A percentile compares a stretch with the other conserved stretches of the same genome.
These are phyloP conservation scores for Arthonia radiata DNA, from an alignment of 495 filamentous ascomycete genomes.

Conservation along the genomic window DNA sequence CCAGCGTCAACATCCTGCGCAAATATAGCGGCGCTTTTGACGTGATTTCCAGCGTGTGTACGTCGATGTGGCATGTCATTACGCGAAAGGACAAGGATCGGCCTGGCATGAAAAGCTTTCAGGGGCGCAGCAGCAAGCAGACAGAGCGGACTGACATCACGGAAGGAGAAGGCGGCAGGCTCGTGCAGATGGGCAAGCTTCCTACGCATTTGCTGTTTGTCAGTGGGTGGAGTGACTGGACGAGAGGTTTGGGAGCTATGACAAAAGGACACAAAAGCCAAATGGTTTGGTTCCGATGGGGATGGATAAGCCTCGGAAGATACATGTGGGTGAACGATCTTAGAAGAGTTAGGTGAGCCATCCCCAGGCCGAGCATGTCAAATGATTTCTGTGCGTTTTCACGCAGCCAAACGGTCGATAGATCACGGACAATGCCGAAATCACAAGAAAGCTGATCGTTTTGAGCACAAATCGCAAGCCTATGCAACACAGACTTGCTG, in stretches of 20 bases:
- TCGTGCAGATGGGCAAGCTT: slow-evolving; percentile 16
- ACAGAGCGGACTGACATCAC: no score
- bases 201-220: slow-evolving; percentile 39
- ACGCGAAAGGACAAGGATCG: slow-evolving; percentile 15
- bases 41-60: slow-evolving; percentile 32
- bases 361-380: no score
- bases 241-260: slow-evolving; percentile 65
- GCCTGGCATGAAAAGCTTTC: slow-evolving; percentile 5
- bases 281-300: slow-evolving; percentile 97
- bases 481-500: no score
- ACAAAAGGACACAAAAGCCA: slow-evolving; percentile 69
- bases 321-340: slow-evolving; percentile 96
- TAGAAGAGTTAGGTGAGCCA: slow-evolving; percentile 7
- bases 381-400: no score
- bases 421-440: no score
- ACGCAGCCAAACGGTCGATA: no score
- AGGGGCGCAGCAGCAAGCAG: no score
- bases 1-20: slow-evolving; percentile 36
- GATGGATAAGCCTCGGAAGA: slow-evolving; percentile 71
- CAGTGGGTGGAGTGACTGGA: slow-evolving; percentile 31
- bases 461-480: no score
- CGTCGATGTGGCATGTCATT: slow-evolving; percentile 16
- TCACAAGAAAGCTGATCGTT: no score
- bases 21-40: slow-evolving; percentile 70
- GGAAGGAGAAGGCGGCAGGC: slow-evolving; percentile 4